These are phyloP conservation scores for Talaromyces rugulosus DNA, from an alignment of 2,329 filamentous ascomycete genomes.

Conservation along the genomic window DNA sequence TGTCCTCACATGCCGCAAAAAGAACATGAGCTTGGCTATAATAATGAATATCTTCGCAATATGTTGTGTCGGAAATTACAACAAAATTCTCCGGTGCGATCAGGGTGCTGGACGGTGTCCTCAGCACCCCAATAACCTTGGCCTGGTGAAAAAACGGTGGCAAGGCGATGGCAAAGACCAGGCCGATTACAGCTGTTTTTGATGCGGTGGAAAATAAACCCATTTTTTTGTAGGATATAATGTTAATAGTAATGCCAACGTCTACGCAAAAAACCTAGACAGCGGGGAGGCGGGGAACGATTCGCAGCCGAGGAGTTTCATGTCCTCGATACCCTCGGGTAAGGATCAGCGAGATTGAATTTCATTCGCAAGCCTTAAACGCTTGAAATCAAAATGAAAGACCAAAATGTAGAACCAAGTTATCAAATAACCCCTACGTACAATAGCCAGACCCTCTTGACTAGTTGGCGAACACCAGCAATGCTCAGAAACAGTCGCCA, in stretches of 20 bases:
- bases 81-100: not conserved
- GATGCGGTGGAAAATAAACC: not conserved
- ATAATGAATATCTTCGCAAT: not conserved
- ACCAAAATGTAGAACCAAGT: too few relatives aligned
- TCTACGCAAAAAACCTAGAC: too few relatives aligned
- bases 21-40: not conserved
- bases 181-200: not conserved
- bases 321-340: not conserved
- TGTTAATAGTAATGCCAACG: not conserved
- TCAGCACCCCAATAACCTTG: not conserved
- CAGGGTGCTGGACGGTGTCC: not conserved
- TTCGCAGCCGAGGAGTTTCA: not conserved
- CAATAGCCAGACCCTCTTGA: not conserved
- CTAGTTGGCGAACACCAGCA: not conserved
- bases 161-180: not conserved
- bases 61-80: not conserved
- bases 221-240: not conserved
- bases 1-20: not conserved
- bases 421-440: not conserved
- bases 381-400: not conserved
- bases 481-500: constrained; percentile 23
- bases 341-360: not conserved
- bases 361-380: not conserved
- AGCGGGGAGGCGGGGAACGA: not conserved
- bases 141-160: not conserved